Conservation (phyloP, 73 alveolate species). For the Paramecium sonneborni region DNA sequence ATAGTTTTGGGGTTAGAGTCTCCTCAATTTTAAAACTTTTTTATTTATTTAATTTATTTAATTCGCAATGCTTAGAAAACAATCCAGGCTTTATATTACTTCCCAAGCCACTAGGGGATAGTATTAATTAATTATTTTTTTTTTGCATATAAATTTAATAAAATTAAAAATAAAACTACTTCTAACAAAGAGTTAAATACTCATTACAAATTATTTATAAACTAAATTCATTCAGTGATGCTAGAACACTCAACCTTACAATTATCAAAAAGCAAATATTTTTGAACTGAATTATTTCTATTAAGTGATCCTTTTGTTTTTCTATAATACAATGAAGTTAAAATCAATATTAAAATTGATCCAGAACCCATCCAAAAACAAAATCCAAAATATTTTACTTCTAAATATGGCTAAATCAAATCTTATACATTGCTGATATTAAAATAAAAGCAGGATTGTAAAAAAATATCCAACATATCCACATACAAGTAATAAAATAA, state of each 20-base stretch:
- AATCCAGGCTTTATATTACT: not conserved
- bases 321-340: not conserved
- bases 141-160: not conserved
- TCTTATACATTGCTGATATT: not conserved
- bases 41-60: slow-evolving; percentile 9
- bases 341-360: not conserved
- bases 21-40: slow-evolving; percentile 11
- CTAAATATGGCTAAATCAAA: not conserved
- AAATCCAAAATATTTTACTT: not conserved
- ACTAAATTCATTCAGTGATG: not conserved
- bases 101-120: not conserved
- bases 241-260: not conserved
- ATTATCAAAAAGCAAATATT: not conserved
- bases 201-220: not conserved
- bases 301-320: not conserved
- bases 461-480: not conserved
- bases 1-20: not conserved
- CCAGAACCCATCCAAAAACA: slow-evolving; percentile 33
- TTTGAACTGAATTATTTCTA: not conserved
- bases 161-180: not conserved
- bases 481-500: not conserved
- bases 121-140: not conserved
- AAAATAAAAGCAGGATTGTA: not conserved
- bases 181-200: not conserved
- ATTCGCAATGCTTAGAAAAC: not conserved